phyloP scores from a whole-genome alignment of 1,284 basidiomycete genomes.

The Apiotrichum sp. region DNA sequence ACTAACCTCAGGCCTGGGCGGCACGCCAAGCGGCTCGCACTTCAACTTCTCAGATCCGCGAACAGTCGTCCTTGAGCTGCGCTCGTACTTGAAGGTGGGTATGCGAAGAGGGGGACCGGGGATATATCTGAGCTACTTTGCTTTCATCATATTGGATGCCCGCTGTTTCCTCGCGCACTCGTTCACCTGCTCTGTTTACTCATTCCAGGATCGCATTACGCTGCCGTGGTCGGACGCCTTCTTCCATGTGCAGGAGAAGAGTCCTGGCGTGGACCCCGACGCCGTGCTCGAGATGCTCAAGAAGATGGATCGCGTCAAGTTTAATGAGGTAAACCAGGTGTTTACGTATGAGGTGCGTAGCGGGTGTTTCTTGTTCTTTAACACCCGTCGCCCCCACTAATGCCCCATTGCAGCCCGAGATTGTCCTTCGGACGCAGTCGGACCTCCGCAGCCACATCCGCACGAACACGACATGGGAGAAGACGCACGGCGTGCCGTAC shows the following conservation, averaged over 20 bases:
- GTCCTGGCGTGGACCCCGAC: conserved; percentile 26
- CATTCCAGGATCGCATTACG: conserved; percentile 22
- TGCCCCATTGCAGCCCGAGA: conserved; percentile 29
- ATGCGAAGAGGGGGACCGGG: background rate
- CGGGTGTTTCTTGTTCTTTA: too few relatives aligned
- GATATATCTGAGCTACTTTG: background rate
- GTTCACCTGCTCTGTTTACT: background rate
- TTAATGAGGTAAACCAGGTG: conserved; percentile 38
- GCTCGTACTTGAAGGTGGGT: conserved; percentile 27
- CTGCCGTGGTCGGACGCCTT: conserved; percentile 32
- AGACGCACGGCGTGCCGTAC: conserved; percentile 26
- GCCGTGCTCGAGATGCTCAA: conserved; percentile 37
- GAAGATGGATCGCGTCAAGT: conserved; percentile 36
- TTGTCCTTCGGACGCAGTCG: conserved; percentile 27
- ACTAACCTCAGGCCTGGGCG: conserved; percentile 5
- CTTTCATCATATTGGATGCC: too few relatives aligned
- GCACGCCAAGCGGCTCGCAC: conserved; percentile 6
- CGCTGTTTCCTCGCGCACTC: background rate
- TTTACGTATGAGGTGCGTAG: conserved; percentile 39
- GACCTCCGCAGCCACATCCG: conserved; percentile 39
- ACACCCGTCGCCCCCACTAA: background rate
- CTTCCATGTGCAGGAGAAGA: conserved; percentile 30
- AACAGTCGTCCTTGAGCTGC: conserved; percentile 30
- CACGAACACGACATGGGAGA: conserved; percentile 24
- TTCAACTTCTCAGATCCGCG: conserved; percentile 25